Evolutionary conservation across 257 asterid genomes (phyloP).

Genomic region (Solanum bulbocastanum): DNA sequence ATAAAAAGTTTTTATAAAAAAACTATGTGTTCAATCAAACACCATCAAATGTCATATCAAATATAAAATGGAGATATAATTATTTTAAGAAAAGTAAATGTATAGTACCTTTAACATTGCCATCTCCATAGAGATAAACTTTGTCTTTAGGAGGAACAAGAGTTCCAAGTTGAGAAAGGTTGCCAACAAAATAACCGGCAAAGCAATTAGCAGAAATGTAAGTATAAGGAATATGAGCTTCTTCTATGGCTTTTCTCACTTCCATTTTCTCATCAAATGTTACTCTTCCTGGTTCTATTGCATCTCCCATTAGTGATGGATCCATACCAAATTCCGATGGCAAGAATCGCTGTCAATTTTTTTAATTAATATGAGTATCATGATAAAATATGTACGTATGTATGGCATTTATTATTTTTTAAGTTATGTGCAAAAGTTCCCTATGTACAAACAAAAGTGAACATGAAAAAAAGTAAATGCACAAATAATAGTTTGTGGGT

Average conservation of each 20-base stretch:
- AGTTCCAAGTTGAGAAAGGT: slow-evolving; percentile 59
- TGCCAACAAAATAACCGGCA: slow-evolving; percentile 65
- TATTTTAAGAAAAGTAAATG: background rate
- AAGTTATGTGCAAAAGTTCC: too few species aligned
- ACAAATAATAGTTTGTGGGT: background rate
- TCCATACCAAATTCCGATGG: slow-evolving; percentile 87
- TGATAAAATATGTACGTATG: background rate
- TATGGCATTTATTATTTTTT: too few species aligned
- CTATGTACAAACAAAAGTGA: background rate
- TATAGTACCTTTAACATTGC: slow-evolving; percentile 46
- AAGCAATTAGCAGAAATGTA: slow-evolving; percentile 71
- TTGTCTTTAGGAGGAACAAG: slow-evolving; percentile 56
- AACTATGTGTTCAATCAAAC: background rate
- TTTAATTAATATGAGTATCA: background rate
- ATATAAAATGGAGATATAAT: background rate
- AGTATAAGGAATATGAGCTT: slow-evolving; percentile 62
- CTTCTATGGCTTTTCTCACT: slow-evolving; percentile 60
- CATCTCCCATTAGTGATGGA: slow-evolving; percentile 58
- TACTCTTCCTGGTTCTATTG: slow-evolving; percentile 73
- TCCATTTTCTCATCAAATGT: slow-evolving; percentile 82
- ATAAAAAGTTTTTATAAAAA: background rate
- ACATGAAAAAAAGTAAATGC: background rate
- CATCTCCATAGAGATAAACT: slow-evolving; percentile 47
- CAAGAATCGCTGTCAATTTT: slow-evolving; percentile 48
- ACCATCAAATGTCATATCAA: too few species aligned